A percentile compares a stretch with the other conserved stretches of the same genome.
Conservation (phyloP, 2,329 filamentous ascomycete genomes). For the Tolypocladium album region DNA sequence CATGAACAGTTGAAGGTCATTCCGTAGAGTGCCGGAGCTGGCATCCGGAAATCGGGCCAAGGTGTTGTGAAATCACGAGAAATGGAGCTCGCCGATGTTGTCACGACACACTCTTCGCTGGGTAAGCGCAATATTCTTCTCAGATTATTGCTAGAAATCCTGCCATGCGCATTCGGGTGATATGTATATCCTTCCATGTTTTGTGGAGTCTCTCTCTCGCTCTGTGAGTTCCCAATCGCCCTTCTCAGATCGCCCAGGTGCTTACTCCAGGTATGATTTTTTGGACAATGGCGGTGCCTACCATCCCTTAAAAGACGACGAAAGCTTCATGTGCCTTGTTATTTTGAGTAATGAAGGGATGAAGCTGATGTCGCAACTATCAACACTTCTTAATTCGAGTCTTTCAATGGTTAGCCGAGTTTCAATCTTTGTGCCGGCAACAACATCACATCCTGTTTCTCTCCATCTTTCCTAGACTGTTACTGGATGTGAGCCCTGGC, state of each 20-base stretch:
- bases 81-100: background rate
- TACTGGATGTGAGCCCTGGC: no score
- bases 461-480: no score
- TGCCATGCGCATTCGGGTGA: background rate
- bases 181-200: background rate
- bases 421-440: no score
- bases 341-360: background rate
- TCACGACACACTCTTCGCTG: background rate
- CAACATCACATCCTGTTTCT: no score
- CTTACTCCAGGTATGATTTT: background rate
- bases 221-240: background rate
- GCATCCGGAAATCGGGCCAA: background rate
- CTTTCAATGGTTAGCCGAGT: no score
- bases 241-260: background rate
- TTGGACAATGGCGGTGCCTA: background rate
- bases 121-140: background rate
- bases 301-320: background rate
- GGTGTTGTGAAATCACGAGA: background rate
- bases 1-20: background rate
- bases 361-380: background rate
- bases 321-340: background rate
- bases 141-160: background rate
- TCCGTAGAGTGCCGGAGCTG: constrained; percentile 3
- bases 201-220: background rate
- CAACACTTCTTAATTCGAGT: background rate